Evolutionary conservation across 441 rosid species (phyloP).

Genomic region (Omphalea diandra): DNA sequence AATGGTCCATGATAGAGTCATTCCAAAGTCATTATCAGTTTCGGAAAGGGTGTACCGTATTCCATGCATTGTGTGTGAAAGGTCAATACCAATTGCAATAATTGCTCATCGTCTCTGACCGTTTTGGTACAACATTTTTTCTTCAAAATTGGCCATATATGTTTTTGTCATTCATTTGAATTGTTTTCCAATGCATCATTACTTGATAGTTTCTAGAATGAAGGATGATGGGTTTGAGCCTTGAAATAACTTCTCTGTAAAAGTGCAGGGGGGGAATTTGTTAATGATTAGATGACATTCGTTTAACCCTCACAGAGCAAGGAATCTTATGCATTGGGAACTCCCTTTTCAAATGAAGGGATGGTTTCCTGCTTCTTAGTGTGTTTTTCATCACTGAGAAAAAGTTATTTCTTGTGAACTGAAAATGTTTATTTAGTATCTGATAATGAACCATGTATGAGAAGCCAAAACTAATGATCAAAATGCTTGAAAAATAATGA

Average conservation of each 20-base stretch:
- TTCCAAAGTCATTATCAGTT: background rate
- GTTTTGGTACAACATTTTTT: background rate
- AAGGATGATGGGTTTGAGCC: background rate
- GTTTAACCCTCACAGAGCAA: too few relatives aligned
- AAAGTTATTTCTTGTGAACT: background rate
- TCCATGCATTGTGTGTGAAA: background rate
- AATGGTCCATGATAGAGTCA: background rate
- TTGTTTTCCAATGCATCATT: background rate
- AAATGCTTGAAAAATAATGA: too few relatives aligned
- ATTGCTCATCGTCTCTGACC: background rate
- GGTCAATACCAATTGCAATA: background rate
- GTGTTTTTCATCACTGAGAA: background rate
- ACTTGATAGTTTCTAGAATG: background rate
- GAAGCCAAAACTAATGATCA: too few relatives aligned
- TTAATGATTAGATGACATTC: too few relatives aligned
- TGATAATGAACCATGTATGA: background rate
- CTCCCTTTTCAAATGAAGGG: background rate
- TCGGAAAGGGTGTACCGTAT: background rate
- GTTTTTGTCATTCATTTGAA: background rate
- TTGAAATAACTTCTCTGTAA: background rate
- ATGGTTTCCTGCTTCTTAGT: background rate
- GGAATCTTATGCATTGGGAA: background rate
- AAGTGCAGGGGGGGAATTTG: background rate
- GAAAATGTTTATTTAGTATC: background rate
- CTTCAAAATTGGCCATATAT: background rate